Percentiles rank a stretch among this genome's conserved stretches.
Evolutionary conservation across 2,329 filamentous ascomycete genomes (phyloP).

Genomic region (Biscogniauxia marginata): DNA sequence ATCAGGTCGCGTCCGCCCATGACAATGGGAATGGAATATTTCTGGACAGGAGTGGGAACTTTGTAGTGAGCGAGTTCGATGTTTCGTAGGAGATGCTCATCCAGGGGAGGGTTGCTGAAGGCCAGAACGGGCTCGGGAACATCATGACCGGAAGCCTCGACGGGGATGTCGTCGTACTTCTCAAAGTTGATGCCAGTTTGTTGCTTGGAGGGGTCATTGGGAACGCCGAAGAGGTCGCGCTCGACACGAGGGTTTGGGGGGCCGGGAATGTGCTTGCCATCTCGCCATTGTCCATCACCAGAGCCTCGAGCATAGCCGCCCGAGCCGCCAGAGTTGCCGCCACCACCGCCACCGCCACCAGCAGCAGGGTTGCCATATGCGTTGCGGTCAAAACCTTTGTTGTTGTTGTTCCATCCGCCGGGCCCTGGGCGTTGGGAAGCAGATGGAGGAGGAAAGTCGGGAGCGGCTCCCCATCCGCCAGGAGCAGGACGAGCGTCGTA

Average conservation of each 20-base stretch:
- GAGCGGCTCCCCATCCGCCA: constrained; percentile 32
- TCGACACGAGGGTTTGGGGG: constrained; percentile 85
- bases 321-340: constrained; percentile 49
- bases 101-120: constrained; percentile 93
- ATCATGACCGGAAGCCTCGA: constrained; percentile 91
- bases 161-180: constrained; percentile 99
- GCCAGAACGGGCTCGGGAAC: constrained; percentile 87
- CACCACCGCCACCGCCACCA: constrained; percentile 42
- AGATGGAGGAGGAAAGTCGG: constrained; percentile 36
- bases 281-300: constrained; percentile 93
- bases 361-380: constrained; percentile 56
- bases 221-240: constrained; percentile 89
- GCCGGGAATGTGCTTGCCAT: constrained; percentile 93
- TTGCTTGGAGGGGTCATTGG: constrained; percentile 92
- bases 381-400: constrained; percentile 57
- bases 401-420: constrained; percentile 27
- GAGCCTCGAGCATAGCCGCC: constrained; percentile 69
- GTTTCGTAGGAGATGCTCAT: constrained; percentile 90
- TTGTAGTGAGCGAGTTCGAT: constrained; percentile 94
- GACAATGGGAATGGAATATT: constrained; percentile 99
- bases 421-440: constrained; percentile 28
- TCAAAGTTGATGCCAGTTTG: constrained; percentile 99
- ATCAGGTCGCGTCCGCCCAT: constrained; percentile 97
- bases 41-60: constrained; percentile 94
- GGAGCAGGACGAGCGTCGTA: constrained; percentile 40